phyloP scores from a whole-genome alignment of 805 yeast species.

The Starmerella etchellsii region DNA sequence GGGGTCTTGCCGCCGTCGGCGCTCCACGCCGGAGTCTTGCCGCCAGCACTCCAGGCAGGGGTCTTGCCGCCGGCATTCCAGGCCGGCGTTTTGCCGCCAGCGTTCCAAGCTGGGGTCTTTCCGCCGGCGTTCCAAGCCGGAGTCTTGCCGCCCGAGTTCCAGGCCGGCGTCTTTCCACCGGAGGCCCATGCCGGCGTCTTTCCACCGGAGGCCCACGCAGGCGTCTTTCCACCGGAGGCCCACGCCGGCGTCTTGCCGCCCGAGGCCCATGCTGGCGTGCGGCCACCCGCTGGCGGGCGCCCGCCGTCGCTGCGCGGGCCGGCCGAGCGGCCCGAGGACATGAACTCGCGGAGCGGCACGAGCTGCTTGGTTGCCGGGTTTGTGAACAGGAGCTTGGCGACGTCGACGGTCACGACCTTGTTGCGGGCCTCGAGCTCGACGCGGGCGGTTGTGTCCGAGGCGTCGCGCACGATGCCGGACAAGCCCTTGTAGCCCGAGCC shows the following conservation, averaged over 20 bases:
- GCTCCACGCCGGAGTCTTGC: conserved; percentile 44
- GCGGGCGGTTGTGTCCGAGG: conserved; percentile 82
- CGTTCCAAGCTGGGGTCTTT: conserved; percentile 18
- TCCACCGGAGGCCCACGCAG: conserved; percentile 17
- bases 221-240: conserved; percentile 19
- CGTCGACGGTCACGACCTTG: conserved; percentile 74
- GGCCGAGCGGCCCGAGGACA: conserved; percentile 28
- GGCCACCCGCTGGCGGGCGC: conserved; percentile 25
- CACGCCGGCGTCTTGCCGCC: conserved; percentile 39
- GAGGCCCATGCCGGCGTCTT: conserved; percentile 23
- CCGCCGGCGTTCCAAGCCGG: conserved; percentile 29
- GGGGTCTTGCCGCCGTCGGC: conserved; percentile 24
- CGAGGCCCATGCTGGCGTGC: conserved; percentile 24
- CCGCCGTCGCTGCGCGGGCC: conserved; percentile 1
- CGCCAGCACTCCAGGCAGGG: conserved; percentile 29
- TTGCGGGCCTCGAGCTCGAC: conserved; percentile 88
- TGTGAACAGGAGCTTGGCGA: conserved; percentile 61
- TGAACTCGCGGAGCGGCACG: conserved; percentile 67
- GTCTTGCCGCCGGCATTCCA: conserved; percentile 36
- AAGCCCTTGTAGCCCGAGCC: conserved; percentile 91
- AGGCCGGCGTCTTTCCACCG: conserved; percentile 42
- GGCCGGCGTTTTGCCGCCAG: conserved; percentile 33
- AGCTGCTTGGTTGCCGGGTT: conserved; percentile 45
- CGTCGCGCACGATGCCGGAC: conserved; percentile 84
- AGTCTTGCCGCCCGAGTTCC: conserved; percentile 34